Conservation (phyloP, 129 eudicot genomes). For the Kitagawia praeruptora region DNA sequence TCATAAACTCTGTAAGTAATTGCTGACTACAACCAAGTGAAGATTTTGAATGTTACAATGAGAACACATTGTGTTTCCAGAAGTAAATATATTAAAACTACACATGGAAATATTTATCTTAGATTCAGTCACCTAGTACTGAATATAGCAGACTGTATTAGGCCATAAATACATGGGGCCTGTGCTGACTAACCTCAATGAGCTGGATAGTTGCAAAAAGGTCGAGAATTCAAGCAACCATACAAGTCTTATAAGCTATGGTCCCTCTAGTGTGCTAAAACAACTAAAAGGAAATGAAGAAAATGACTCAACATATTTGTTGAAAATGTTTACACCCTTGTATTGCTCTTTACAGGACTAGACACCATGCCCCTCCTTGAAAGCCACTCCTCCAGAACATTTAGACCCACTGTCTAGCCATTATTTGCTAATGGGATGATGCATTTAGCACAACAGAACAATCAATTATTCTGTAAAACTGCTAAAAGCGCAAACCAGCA, state of each 20-base stretch:
- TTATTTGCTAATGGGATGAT: not conserved
- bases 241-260: not conserved
- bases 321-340: not conserved
- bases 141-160: not conserved
- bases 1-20: no score
- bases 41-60: no score
- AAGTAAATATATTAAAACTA: no score
- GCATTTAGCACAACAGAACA: conserved; percentile 3
- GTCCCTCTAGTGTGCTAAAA: not conserved
- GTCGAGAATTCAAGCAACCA: not conserved
- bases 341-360: not conserved
- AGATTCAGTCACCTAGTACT: not conserved
- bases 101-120: not conserved
- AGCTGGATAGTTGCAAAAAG: not conserved
- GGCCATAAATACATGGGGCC: not conserved
- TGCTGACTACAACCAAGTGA: not conserved
- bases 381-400: not conserved
- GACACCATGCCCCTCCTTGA: not conserved
- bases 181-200: not conserved
- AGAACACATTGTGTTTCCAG: no score
- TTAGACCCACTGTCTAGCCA: conserved; percentile 1
- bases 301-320: conserved; percentile 2
- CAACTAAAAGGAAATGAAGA: not conserved
- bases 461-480: not conserved
- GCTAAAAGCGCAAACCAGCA: not conserved